These are phyloP conservation scores for Trichoderma sp. DNA, from an alignment of 2,329 filamentous ascomycete genomes.

Conservation along the genomic window DNA sequence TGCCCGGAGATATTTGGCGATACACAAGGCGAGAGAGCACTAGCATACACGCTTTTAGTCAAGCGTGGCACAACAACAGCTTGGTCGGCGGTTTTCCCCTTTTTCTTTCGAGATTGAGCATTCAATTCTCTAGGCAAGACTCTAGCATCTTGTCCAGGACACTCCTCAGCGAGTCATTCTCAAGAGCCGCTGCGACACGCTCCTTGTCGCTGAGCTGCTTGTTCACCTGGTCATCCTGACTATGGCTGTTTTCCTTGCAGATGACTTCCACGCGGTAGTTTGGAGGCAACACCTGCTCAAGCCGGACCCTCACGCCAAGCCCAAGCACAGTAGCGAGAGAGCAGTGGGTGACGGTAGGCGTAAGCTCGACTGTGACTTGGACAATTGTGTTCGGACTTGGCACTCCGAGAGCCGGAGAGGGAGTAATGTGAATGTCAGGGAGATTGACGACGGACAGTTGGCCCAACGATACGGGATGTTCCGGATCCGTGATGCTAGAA, in stretches of 20 bases:
- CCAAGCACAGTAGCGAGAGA: slow-evolving; percentile 95
- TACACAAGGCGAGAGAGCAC: not conserved
- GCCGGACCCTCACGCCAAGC: slow-evolving; percentile 81
- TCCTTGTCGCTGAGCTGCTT: slow-evolving; percentile 98
- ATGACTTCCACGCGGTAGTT: slow-evolving; percentile 89
- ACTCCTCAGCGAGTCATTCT: slow-evolving; percentile 85
- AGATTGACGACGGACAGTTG: slow-evolving; percentile 93
- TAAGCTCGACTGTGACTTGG: slow-evolving; percentile 82
- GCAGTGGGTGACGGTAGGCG: slow-evolving; percentile 95
- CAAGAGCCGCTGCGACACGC: slow-evolving; percentile 86
- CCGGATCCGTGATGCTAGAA: slow-evolving; percentile 89
- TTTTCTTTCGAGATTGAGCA: not conserved
- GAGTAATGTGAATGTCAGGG: slow-evolving; percentile 78
- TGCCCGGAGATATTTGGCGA: not conserved
- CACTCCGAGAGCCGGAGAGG: slow-evolving; percentile 35
- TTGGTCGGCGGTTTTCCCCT: not conserved
- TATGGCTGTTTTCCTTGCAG: slow-evolving; percentile 95
- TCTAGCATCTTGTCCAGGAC: slow-evolving; percentile 93
- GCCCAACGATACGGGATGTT: slow-evolving; percentile 91
- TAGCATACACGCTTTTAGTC: not conserved
- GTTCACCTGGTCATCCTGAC: slow-evolving; percentile 90
- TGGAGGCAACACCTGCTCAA: slow-evolving; percentile 87
- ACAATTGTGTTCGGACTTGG: slow-evolving; percentile 56
- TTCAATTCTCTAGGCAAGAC: slow-evolving; percentile 35
- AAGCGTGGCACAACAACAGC: not conserved